phyloP scores from a whole-genome alignment of 176 grass and related monocot genomes.

The Tuctoria greenei region DNA sequence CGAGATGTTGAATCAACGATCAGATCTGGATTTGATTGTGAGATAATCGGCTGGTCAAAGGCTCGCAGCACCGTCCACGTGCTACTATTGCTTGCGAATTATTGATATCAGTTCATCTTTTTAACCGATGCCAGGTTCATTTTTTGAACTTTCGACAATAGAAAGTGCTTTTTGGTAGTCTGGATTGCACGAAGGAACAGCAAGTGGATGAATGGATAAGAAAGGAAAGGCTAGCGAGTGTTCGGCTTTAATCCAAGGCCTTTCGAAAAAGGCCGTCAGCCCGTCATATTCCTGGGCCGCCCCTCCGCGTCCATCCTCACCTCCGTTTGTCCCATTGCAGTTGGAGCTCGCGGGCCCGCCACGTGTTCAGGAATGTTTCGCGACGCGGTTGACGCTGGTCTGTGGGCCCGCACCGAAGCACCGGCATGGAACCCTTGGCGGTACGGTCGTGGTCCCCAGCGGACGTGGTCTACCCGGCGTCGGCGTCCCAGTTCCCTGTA shows the following conservation, averaged over 20 bases:
- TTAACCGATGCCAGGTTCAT: no score
- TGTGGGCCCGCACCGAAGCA: not conserved
- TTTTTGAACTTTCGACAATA: not conserved
- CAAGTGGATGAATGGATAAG: not conserved
- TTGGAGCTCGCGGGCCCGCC: no score
- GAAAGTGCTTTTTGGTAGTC: not conserved
- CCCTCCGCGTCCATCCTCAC: no score
- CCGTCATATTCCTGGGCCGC: not conserved
- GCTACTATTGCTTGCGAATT: no score
- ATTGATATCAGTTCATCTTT: no score
- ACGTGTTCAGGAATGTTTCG: no score
- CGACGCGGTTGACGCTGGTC: not conserved
- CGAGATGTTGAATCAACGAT: not conserved
- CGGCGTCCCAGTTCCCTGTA: slow-evolving; percentile 29
- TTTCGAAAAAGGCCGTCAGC: not conserved
- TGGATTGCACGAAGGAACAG: not conserved
- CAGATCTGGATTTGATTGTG: not conserved
- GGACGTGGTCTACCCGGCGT: slow-evolving; percentile 15
- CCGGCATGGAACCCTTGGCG: not conserved
- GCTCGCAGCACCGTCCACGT: no score
- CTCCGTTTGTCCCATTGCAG: no score
- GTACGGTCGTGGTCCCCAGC: slow-evolving; percentile 13
- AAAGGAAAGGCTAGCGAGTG: not conserved
- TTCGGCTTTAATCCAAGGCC: not conserved
- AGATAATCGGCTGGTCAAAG: no score